phyloP scores from a whole-genome alignment of 805 yeast genomes.

The Myxozyma kluyveri region DNA sequence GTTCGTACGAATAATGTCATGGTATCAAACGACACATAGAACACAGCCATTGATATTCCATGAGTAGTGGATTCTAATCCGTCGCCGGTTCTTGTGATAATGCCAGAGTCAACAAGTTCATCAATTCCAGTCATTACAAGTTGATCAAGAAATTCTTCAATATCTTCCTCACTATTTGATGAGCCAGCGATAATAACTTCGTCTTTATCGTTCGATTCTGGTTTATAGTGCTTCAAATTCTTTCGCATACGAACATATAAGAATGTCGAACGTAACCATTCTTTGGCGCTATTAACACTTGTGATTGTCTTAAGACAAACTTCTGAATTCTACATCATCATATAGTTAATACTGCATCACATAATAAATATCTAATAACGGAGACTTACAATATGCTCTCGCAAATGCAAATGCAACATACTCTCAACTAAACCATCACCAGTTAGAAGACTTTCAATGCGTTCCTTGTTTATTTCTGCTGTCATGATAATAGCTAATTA shows the following conservation, averaged over 20 bases:
- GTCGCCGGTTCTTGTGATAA: conserved; percentile 34
- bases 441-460: conserved; percentile 45
- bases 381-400: conserved; percentile 29
- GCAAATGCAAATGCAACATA: conserved; percentile 30
- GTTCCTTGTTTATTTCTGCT: conserved; percentile 36
- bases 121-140: conserved; percentile 41
- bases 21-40: conserved; percentile 48
- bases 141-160: conserved; percentile 38
- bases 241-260: conserved; percentile 46
- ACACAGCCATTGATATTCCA: conserved; percentile 51
- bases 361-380: no score
- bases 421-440: conserved; percentile 51
- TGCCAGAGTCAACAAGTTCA: conserved; percentile 37
- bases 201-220: no score
- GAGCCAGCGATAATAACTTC: no score
- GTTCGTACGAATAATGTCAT: conserved; percentile 37
- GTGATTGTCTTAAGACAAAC: conserved; percentile 44
- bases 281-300: conserved; percentile 41
- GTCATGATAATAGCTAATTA: conserved; percentile 46
- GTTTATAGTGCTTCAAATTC: conserved; percentile 44
- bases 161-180: conserved; percentile 26
- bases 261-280: conserved; percentile 51
- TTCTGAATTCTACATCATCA: conserved; percentile 46
- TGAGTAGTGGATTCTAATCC: conserved; percentile 35
- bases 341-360: neutral